phyloP scores from a whole-genome alignment of 495 filamentous ascomycete genomes.

The Aspergillus carlsbadensis region DNA sequence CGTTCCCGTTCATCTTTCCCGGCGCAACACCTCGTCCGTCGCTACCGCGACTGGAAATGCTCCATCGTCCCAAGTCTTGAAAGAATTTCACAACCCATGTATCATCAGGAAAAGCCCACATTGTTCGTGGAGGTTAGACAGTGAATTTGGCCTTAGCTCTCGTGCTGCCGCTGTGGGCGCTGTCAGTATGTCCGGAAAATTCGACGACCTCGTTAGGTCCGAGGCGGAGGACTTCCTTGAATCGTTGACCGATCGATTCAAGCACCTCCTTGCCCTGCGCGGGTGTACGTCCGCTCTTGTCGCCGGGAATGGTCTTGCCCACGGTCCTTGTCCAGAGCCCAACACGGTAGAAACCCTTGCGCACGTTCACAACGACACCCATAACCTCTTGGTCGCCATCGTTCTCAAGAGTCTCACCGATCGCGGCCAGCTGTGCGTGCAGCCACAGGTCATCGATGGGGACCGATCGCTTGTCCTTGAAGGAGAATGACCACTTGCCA shows the following conservation, averaged over 20 bases:
- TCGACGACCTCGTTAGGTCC: conserved; percentile 74
- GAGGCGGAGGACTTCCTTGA: conserved; percentile 86
- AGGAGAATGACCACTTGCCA: conserved; percentile 96
- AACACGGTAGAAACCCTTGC: conserved; percentile 96
- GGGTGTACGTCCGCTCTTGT: conserved; percentile 66
- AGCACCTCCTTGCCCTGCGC: conserved; percentile 85
- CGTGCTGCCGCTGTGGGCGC: conserved; percentile 86
- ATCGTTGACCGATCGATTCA: conserved; percentile 76
- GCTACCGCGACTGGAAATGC: conserved; percentile 17
- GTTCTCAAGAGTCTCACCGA: conserved; percentile 96
- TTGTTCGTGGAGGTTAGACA: conserved; percentile 51
- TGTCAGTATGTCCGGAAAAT: conserved; percentile 95
- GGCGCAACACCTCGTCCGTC: conserved; percentile 12
- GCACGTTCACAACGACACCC: conserved; percentile 98
- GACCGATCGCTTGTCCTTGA: conserved; percentile 88
- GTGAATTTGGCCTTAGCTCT: conserved; percentile 92
- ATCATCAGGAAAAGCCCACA: conserved; percentile 18
- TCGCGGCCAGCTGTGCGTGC: conserved; percentile 91
- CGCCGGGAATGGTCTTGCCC: conserved; percentile 74
- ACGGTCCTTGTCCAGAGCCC: conserved; percentile 91
- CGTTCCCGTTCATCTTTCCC: conserved; percentile 4
- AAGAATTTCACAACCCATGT: conserved; percentile 12
- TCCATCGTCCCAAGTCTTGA: conserved; percentile 17
- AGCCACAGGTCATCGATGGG: conserved; percentile 97
- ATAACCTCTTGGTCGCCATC: conserved; percentile 92